Base-by-base conservation (phyloP, 2,329 filamentous ascomycete genomes). In the Clarireedia hainanense region DNA sequence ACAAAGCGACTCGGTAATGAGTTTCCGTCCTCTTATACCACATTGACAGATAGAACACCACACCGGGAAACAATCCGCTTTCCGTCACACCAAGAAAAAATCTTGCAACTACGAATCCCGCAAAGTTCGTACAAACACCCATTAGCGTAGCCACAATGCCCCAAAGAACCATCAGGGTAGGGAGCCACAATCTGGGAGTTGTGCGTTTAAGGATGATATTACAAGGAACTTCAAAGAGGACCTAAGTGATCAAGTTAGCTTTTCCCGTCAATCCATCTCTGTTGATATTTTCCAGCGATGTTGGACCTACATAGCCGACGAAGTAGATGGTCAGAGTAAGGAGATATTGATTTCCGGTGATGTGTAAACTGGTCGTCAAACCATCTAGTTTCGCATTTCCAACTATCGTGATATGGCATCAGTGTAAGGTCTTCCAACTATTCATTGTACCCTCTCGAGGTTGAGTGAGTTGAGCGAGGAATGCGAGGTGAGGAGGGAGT, bases 241-340 rank as follows among this genome's bases (percentile, higher is more conserved):
- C 65, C 61, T 66, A 24, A 17, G 27, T 24, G 17, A 26, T n/a
- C 12, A 34, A 34, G 30, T 34, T 34, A 34, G 30, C 30, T 34
- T 34, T 34, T 34, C 30, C 30, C 30, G 30, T 34, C 30, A 34
- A 34, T 34, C 30, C 30, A 34, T 34, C 30, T 34, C 3, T 4
- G 0, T 34, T 12, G 30, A 34, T 34, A 10, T 5, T 34, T 1
- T 14, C 30, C 1, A 34, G 30, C 1, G 30, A 14, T 12, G 10
- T 34, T 34, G 30, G 30, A 59, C 63, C 49, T 48, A 65, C 78
- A 57, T 82, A 83, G 45, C 78, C 78, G 42, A 82, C 71, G 64
- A 88, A 88, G 67, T 86, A 88, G 0, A 88, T 67, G 0, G 84
- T 87, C 42, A 88, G 65, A 1, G 82, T 81, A 0, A 80, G 84